Percentiles rank a stretch among this genome's conserved stretches.
Conservation (phyloP, 257 asterid genomes). For the Gentiana dahurica region DNA sequence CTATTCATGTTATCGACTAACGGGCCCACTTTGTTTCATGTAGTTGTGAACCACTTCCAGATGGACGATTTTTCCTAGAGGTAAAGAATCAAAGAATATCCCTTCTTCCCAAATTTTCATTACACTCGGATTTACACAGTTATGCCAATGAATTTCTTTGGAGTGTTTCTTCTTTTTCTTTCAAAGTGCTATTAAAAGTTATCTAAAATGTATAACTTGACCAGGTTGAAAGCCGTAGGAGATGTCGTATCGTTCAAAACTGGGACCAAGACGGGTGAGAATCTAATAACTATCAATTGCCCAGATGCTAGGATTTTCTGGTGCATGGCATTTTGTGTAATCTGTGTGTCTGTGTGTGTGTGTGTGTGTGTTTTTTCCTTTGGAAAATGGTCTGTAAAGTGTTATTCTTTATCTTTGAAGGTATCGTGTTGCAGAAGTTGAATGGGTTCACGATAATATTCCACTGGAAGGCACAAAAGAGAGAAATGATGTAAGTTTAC, state of each 20-base stretch:
- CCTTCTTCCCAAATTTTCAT: neutral
- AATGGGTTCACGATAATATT: constrained; percentile 64
- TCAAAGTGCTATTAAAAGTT: neutral
- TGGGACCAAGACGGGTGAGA: constrained; percentile 98
- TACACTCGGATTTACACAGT: constrained; percentile 1
- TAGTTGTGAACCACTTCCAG: constrained; percentile 99
- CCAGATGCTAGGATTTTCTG: constrained; percentile 3
- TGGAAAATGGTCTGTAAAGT: neutral
- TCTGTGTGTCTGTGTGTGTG: neutral
- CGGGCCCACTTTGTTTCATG: constrained; percentile 23
- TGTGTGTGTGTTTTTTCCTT: no score
- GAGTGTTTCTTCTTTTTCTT: no score
- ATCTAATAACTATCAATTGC: neutral
- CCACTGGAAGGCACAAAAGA: constrained; percentile 63
- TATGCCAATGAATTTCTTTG: neutral
- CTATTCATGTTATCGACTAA: constrained; percentile 15
- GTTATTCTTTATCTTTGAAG: constrained; percentile 29
- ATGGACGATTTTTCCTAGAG: constrained; percentile 97
- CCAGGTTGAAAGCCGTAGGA: constrained; percentile 92
- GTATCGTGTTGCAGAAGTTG: constrained; percentile 92
- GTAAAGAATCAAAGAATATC: constrained; percentile 24
- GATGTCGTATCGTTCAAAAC: constrained; percentile 64
- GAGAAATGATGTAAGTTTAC: constrained; percentile 57
- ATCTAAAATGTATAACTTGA: constrained; percentile 14
- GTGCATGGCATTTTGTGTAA: constrained; percentile 9